These are phyloP conservation scores for Cytospora leucostoma DNA, from an alignment of 2,329 filamentous ascomycete genomes.

Conservation along the genomic window DNA sequence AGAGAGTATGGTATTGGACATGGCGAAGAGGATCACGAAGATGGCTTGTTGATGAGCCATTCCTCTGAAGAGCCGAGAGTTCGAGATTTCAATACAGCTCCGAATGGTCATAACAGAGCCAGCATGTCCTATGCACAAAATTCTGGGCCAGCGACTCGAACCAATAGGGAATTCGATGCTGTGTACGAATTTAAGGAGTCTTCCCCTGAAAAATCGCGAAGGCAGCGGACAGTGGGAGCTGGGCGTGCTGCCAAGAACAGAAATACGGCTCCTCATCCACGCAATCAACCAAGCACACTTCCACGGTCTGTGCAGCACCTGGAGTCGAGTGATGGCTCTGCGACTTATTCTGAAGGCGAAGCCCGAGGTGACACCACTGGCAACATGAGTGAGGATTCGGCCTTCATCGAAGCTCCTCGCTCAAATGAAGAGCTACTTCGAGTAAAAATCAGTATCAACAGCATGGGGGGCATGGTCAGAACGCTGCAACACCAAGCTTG, in stretches of 20 bases:
- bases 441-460: conserved; percentile 10
- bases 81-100: background rate
- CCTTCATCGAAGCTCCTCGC: conserved; percentile 20
- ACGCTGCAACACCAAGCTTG: conserved; percentile 20
- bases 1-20: background rate
- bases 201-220: background rate
- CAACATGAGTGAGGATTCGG: conserved; percentile 5
- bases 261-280: background rate
- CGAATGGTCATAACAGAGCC: background rate
- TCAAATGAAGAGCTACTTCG: background rate
- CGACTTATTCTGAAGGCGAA: background rate
- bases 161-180: background rate
- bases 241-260: background rate
- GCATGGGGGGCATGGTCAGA: conserved; percentile 18
- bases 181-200: background rate
- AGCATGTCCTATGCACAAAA: background rate
- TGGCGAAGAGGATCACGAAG: background rate
- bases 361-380: background rate
- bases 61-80: background rate
- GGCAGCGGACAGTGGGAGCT: background rate
- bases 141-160: background rate
- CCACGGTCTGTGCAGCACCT: background rate
- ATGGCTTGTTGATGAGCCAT: background rate
- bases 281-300: background rate
- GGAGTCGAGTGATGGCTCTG: background rate